Base-by-base conservation (phyloP, 306 rosid genomes). In the Cucumis cinereus region DNA sequence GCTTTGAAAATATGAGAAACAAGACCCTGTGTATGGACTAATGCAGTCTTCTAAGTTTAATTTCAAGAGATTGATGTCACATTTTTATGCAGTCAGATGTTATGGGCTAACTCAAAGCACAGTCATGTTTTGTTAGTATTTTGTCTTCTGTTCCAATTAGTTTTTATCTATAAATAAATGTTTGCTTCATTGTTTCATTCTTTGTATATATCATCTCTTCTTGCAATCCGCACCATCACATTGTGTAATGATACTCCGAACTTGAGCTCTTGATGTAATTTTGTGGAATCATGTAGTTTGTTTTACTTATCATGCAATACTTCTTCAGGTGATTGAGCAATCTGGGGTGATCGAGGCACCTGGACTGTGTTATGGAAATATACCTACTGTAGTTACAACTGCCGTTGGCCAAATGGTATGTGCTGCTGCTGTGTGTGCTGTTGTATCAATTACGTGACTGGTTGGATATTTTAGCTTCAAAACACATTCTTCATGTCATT, bases 361-460 rank as follows among this genome's bases (percentile, higher is more conserved):
- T 61, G 89, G 83, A 68, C 82, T 88, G 78, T 77, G 78, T 62
- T 84, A 82, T 79, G 72, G 82, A 19, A 87, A 85, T 76, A 40
- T 38, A 36, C 88, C 96, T 13, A 84, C 91, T 79, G 94, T 88
- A 35, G 91, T 88, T 79, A 85, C 99, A 74, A 87, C 92, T 80
- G 93, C 89, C 24, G 88, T 89, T 60, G 97, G 93, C 78, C 97
- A 89, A 88, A 94, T 92, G 97, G 97, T 90, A 89, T 41, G 79
- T 77, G 58, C 72, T 52, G 26, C 62, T 43, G 38, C 40, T 62
- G 22, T 24, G 17, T 30, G 16, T 50, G 15, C 49, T 33, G 3
- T 26, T 30, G 22, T 28, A 52, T 66, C 41, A 13, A 22, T 68
- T 77, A 13, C 55, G 22, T 4, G 33, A 22, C 30, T 17, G 45